Conservation (phyloP, 2,329 filamentous ascomycete genomes). For the Teratosphaeria epicoccoides region DNA sequence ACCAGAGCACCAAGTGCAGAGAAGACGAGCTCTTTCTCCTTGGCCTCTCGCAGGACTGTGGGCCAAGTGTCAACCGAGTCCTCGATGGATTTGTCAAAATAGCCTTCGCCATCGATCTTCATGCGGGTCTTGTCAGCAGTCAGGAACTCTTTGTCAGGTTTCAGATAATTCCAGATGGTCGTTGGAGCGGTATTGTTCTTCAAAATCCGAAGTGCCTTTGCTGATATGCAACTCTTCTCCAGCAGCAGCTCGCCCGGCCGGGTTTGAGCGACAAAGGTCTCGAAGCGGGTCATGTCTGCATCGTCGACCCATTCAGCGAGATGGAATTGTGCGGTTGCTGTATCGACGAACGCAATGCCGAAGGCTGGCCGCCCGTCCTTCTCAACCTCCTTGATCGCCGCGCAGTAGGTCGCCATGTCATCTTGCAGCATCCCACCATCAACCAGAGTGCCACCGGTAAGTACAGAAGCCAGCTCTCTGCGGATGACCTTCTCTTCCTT, state of each 20-base stretch:
- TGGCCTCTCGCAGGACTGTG: slow-evolving; percentile 56
- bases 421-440: slow-evolving; percentile 95
- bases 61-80: slow-evolving; percentile 65
- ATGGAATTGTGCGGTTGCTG: slow-evolving; percentile 89
- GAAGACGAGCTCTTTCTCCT: slow-evolving; percentile 72
- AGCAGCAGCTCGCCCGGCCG: slow-evolving; percentile 78
- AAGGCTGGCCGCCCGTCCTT: slow-evolving; percentile 69
- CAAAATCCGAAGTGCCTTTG: slow-evolving; percentile 81
- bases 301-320: slow-evolving; percentile 90
- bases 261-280: slow-evolving; percentile 90
- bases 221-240: slow-evolving; percentile 70
- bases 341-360: slow-evolving; percentile 88
- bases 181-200: slow-evolving; percentile 92
- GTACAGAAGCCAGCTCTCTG: slow-evolving; percentile 77
- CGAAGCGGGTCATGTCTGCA: slow-evolving; percentile 86
- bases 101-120: slow-evolving; percentile 68
- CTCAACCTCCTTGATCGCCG: slow-evolving; percentile 69
- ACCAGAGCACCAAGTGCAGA: slow-evolving; percentile 83
- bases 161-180: slow-evolving; percentile 91
- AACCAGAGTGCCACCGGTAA: slow-evolving; percentile 86
- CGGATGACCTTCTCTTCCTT: slow-evolving; percentile 84
- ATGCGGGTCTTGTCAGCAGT: slow-evolving; percentile 69
- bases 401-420: slow-evolving; percentile 94
- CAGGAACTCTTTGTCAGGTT: slow-evolving; percentile 83
- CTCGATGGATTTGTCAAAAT: slow-evolving; percentile 55